Evolutionary conservation across 1,284 basidiomycete species (phyloP), one percentile per base, ranked within the genome.

Genomic region (Rhodotorula sp.): DNA sequence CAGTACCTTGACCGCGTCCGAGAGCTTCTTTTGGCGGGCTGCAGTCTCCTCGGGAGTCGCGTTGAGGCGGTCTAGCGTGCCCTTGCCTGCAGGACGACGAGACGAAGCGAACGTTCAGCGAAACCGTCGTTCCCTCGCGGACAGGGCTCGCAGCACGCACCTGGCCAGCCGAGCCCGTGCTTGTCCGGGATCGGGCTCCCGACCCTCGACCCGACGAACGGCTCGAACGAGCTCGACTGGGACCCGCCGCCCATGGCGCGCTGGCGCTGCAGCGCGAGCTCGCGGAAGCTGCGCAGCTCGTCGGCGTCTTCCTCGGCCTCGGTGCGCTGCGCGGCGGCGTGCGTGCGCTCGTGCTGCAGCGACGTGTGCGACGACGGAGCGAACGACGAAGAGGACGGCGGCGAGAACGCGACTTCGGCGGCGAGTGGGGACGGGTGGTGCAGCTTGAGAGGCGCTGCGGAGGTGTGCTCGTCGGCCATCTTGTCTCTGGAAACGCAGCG

Each of bases 101-200:
- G 50, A 14, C 21, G 21, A 16, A 25, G n/a, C 41, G 23, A 44
- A 27, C 34, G 61, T 56, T 68, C 65, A 13, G 58, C 68, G 66
- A 71, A 62, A 61, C 69, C 7, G 60, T 2, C 23, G 48, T 42
- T 74, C 67, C 25, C n/a, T 53, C n/a, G 14, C n/a, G 14, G n/a
- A 17, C 9, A n/a, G 34, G 8, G n/a, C 3, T 34, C 34, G 34
- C 42, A 52, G 60, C 16, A 81, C 85, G 78, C 77, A 92, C 93
- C 93, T 81, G 94, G 94, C 93, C 94, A 97, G 4, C 93, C 94
- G 21, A 97, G 86, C 54, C 94, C 94, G 77, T 96, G 59, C 21
- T 56, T 45, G 50, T 76, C 74, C 1, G 72, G 74, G 46, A 76
- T 76, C 0, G 74, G 74, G 27, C 66, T 70, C 19, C 70, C 73